These are phyloP conservation scores for Halenospora varia DNA, from an alignment of 495 filamentous ascomycete genomes.

Conservation along the genomic window DNA sequence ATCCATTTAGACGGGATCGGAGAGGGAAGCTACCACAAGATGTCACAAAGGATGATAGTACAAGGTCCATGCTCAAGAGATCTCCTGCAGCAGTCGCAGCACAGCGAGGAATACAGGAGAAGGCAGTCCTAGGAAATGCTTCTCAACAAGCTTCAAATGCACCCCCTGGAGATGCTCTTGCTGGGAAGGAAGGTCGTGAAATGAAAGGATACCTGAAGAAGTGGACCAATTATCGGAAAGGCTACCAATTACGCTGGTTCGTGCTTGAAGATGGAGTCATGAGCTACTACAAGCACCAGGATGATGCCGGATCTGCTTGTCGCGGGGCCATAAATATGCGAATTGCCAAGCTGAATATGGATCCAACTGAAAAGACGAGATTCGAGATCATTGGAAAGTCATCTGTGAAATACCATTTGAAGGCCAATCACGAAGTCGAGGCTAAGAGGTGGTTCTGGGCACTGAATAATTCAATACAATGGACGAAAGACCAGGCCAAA, in stretches of 20 bases:
- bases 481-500: constrained; percentile 93
- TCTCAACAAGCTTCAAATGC: constrained; percentile 50
- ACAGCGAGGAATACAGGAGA: constrained; percentile 93
- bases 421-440: constrained; percentile 92
- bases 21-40: constrained; percentile 96
- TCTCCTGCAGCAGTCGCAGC: constrained; percentile 93
- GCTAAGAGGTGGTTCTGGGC: constrained; percentile 97
- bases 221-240: constrained; percentile 97
- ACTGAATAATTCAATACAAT: constrained; percentile 97
- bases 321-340: constrained; percentile 98
- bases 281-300: constrained; percentile 99
- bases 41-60: constrained; percentile 93
- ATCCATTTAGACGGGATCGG: constrained; percentile 89
- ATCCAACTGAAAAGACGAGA: constrained; percentile 90
- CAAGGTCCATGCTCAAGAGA: constrained; percentile 78
- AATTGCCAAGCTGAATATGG: constrained; percentile 92
- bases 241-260: constrained; percentile 96
- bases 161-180: constrained; percentile 58
- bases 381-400: constrained; percentile 98
- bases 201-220: constrained; percentile 99
- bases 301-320: constrained; percentile 88
- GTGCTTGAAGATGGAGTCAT: constrained; percentile 95
- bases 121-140: constrained; percentile 81
- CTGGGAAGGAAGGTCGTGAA: constrained; percentile 82
- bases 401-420: constrained; percentile 97